Base-by-base conservation (phyloP, 2,329 filamentous ascomycete species). In the Monilinia fructicola region DNA sequence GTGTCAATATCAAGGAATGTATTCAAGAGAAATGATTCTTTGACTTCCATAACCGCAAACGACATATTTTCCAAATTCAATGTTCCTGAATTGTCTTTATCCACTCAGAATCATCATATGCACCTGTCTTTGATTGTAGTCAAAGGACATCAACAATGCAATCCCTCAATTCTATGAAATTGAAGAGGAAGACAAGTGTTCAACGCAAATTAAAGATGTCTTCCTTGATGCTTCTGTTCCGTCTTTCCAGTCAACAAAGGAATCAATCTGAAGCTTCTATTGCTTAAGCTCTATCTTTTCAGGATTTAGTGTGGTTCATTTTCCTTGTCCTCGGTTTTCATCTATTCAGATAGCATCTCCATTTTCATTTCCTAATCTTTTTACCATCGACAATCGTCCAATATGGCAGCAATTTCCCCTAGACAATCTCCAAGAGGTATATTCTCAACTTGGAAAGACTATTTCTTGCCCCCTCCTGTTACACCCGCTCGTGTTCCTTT, bases 41-140 rank as follows among this genome's bases (percentile, higher is more conserved):
- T 63, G 48, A 42, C 18, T 42, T 63, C 31, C 6, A 35, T 16
- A 6, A 23, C 60, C 50, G 60, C 60, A 63, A 63, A 63, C 60
- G 35, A 63, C 48, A 26, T 63, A 10, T 31, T 54, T 42, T 28
- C 35, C 18, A 18, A n/a, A 28, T 62, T 16, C 26, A 42, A 28
- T 54, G 3, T n/a, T 11, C 35, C 12, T 42, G 48, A 42, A 40
- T 63, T 16, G n/a, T 31, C 48, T 53, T 40, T 54, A 50, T 38
- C 31, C 31, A 35, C 46, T 28, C 56, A 23, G 12, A 26, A 35
- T 48, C 28, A 60, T 35, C 28, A 14, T 38, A 35, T 46, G 18
- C 26, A 38, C 52, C 23, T 18, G 9, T 54, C 46, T 63, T 42
- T 42, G 48, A n/a, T 42, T 42, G 6, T 42, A 26, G 16, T 31